Evolutionary conservation across 129 eudicot genomes (phyloP), one percentile per base, ranked within the genome.

Genomic region (Artemisia tridentata): DNA sequence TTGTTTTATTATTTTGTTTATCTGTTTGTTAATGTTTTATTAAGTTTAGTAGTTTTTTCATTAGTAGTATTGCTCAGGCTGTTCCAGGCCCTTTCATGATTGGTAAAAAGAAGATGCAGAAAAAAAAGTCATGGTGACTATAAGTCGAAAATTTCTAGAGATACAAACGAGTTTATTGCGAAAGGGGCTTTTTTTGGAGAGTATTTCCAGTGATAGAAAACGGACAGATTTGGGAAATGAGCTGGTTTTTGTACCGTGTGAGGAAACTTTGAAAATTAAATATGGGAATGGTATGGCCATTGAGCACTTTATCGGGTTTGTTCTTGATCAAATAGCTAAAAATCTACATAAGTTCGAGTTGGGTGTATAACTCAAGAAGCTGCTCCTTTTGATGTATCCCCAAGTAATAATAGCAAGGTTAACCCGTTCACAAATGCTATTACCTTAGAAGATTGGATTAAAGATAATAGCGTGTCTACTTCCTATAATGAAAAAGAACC

Each of bases 381-480:
- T 0, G 86, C 97, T 0, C 99, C 99, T 0, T 93, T 93, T 27
- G 97, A 89, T 34, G 92, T 93, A 16, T 84, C 97, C 27, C 92
- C 98, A 1, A 82, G 73, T 55, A 55, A 58, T 25, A 60, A 51
- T 9, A 18, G 64, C 21, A 73, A 75, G 18, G 67, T 17, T 6
- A 63, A 72, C 72, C 84, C 82, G 0, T 66, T 93, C 31, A 71
- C 71, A 21, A 80, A 86, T 62, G 93, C 97, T 2, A 55, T 88
- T 15, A 81, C 97, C 7, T 65, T 93, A 7, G 99, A 93, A 68
- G 89, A 93, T 11, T 89, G 95, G 95, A 78, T 85, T 14, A 86
- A 83, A 65, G 83, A 75, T 27, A 78, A 74, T 29, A 49, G 65
- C 2, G 57, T 63, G 23, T 76, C 16, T 2, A 68, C 64, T 66